Conservation (phyloP, 257 asterid genomes). For the Solanum arcanum region DNA sequence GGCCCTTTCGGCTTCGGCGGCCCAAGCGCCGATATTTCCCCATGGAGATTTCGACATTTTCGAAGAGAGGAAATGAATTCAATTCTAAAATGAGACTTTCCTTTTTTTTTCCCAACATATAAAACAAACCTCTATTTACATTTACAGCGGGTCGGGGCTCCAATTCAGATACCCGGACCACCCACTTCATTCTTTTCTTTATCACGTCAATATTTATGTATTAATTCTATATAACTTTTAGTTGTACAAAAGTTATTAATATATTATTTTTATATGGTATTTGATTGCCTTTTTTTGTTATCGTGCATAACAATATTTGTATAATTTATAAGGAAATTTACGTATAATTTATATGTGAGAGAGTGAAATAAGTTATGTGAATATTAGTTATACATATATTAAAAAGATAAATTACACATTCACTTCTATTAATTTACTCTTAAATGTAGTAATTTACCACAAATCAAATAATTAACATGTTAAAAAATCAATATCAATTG, state of each 20-base stretch:
- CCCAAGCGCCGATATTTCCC: constrained; percentile 93
- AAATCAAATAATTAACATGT: not conserved
- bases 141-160: not conserved
- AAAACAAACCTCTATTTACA: not conserved
- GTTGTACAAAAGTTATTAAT: too few relatives aligned
- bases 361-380: fast-evolving
- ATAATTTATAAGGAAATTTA: too few relatives aligned
- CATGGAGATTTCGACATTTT: constrained; percentile 88
- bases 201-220: not conserved
- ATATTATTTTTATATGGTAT: too few relatives aligned
- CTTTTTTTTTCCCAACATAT: not conserved
- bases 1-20: constrained; percentile 87
- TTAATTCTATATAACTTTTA: too few relatives aligned
- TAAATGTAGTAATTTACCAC: not conserved
- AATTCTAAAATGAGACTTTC: not conserved
- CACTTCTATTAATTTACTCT: not conserved
- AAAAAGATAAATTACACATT: too few relatives aligned
- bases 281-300: not conserved
- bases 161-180: not conserved
- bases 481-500: not conserved
- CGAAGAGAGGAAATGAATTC: not conserved
- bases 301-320: too few relatives aligned
- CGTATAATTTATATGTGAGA: too few relatives aligned
- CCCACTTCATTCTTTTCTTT: not conserved
- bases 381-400: too few relatives aligned